Evolutionary conservation across 1,139 yeast genomes (phyloP), one percentile per base, ranked within the genome.

Genomic region (Pichia sp.): DNA sequence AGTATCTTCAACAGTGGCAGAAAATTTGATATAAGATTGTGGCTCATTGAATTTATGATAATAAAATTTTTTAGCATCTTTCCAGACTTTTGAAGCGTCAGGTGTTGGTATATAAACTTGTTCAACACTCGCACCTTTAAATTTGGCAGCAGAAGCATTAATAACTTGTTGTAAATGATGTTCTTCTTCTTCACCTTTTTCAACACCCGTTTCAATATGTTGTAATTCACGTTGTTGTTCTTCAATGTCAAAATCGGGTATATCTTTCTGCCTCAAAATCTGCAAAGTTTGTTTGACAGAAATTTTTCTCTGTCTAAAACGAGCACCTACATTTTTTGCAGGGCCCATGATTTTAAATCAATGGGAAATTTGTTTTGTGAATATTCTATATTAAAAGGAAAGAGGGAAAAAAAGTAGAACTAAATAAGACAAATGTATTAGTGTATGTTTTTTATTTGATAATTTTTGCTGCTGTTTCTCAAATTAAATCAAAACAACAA

Each of bases 191-290:
- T 92, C 99, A 56, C 87, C 89, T 63, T 94, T 92, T 62, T 92
- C 99, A 41, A 92, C 98, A 65, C 99, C 99, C 6, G 98, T 92
- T 58, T 92, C 99, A 40, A 92, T 79, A 49, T 87, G 87, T 58
- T 87, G 90, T 28, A 87, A 66, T 53, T 90, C 97, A 43, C 97
- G 78, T 60, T 86, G 96, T 56, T 75, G 78, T 50, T 79, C 83
- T 45, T 79, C 82, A 50, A 76, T 77, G 53, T 87, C 96, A 46
- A 83, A 64, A 52, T 85, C 83, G 1, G 96, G 94, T 46, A 89
- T 69, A 57, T 92, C 97, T 47, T 73, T 69, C 57, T 87, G 95
- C 60, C 76, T 76, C 61, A 82, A 76, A 20, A 92, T 82, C 51
- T 85, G 82, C 48, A 92, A 73, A n/a, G 87, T 80, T 64, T 89